Evolutionary conservation across 1,284 basidiomycete species (phyloP), one percentile per base, ranked within the genome.

Genomic region (Malassezia pachydermatis): DNA sequence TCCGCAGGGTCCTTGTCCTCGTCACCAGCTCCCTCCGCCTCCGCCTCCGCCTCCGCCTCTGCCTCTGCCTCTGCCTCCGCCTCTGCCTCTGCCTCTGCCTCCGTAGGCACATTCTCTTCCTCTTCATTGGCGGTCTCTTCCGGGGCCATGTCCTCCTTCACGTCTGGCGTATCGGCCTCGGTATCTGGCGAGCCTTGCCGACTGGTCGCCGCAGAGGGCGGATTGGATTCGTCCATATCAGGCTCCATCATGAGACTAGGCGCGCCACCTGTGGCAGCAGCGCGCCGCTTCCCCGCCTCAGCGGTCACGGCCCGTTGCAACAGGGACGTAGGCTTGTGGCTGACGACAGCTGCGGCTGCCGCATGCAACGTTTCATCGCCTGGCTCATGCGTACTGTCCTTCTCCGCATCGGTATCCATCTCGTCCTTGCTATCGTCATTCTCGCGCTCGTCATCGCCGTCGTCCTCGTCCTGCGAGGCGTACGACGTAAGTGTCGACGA

Each of bases 221-320:
- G 60, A 16, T 55, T 52, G 11, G 44, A 46, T 24, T 55, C 60
- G 22, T 65, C 62, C 24, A 54, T 51, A 17, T 60, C 54, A 35
- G 54, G 56, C 23, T 60, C 56, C 27, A 59, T 51, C 40, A 65
- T 48, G 4, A 65, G 52, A 28, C 62, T 65, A 10, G 59, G 58
- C 7, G 62, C 62, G 16, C 62, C 62, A 10, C 62, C 62, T 1
- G 62, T 65, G 5, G 62, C 62, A 10, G 62, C 62, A 14, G 62
- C 62, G 5, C 62, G 60, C 48, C 60, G 59, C 51, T 65, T 65
- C 48, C 51, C 51, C 8, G 34, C 36, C 6, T 41, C 42, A 8
- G 51, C 51, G 7, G 49, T 41, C 10, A 45, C 38, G 3, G 51
- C 40, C 13, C 41, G 46, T 17, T 38, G 50, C 42, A 51, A 28